A percentile compares a stretch with the other conserved stretches of the same genome.
Evolutionary conservation across 148 eudicot species (phyloP).

Genomic region (Mesembryanthemum crystallinum): DNA sequence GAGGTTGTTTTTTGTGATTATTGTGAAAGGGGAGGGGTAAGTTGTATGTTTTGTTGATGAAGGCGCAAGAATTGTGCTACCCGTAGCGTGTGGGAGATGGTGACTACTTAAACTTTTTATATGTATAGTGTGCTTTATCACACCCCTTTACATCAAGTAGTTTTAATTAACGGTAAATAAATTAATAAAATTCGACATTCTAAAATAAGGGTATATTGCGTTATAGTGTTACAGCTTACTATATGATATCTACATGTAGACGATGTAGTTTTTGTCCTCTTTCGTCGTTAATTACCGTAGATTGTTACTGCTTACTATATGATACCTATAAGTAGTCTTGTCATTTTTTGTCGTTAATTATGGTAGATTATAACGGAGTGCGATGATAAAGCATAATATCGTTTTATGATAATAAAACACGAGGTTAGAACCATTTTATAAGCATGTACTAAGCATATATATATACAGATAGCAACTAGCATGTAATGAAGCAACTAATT

Average conservation of each 20-base stretch:
- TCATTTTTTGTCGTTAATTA: too few relatives aligned
- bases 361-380: too few relatives aligned
- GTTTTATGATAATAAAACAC: background rate
- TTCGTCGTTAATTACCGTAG: too few relatives aligned
- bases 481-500: too few relatives aligned
- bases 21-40: background rate
- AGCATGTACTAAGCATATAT: background rate
- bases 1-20: conserved; percentile 19
- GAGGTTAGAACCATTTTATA: background rate
- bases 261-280: too few relatives aligned
- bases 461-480: too few relatives aligned
- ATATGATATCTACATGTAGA: too few relatives aligned
- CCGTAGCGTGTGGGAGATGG: conserved; percentile 50
- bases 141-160: conserved; percentile 18
- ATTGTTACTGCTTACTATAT: too few relatives aligned
- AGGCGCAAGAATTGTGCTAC: conserved; percentile 66
- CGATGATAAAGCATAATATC: too few relatives aligned
- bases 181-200: background rate
- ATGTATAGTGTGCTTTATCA: background rate
- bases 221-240: background rate
- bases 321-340: too few relatives aligned
- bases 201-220: background rate
- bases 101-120: background rate
- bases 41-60: conserved; percentile 21
- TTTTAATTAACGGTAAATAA: background rate